Conservation (phyloP, 352 stramenopile species). For the Globisporangium irregulare region DNA sequence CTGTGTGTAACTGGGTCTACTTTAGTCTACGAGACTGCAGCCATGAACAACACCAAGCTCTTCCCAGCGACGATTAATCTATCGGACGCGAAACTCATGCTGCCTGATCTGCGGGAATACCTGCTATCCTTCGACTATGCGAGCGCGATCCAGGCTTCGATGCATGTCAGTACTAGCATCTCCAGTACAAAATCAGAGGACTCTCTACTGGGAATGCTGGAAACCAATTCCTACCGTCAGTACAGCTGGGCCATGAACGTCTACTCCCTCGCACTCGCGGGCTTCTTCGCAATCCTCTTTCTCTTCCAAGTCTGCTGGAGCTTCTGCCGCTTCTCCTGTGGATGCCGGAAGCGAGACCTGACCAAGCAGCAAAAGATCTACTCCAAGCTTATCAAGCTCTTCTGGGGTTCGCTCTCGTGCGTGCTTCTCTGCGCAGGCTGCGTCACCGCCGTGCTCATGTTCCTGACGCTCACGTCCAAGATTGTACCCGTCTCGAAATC, state of each 20-base stretch:
- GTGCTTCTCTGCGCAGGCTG: conserved; percentile 25
- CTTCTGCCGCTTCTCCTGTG: conserved; percentile 46
- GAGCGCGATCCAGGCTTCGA: conserved; percentile 18
- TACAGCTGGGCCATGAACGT: conserved; percentile 36
- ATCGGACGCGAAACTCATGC: conserved; percentile 23
- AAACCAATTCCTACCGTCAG: conserved; percentile 39
- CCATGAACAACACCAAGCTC: conserved; percentile 34
- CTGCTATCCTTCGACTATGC: conserved; percentile 43
- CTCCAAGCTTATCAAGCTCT: conserved; percentile 42
- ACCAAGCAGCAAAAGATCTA: conserved; percentile 46
- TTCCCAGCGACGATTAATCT: conserved; percentile 43
- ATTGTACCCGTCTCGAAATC: conserved; percentile 28
- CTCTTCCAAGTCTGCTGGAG: conserved; percentile 46
- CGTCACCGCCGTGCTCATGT: conserved; percentile 25
- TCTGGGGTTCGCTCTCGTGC: conserved; percentile 34
- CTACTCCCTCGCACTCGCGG: conserved; percentile 28
- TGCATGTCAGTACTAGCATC: neutral
- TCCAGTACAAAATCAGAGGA: neutral
- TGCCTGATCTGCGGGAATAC: conserved; percentile 51
- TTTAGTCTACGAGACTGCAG: conserved; percentile 75
- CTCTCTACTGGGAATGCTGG: conserved; percentile 24
- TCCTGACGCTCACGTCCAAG: conserved; percentile 32
- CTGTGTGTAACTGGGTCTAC: conserved; percentile 19
- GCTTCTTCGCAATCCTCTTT: conserved; percentile 31
- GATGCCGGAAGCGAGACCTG: conserved; percentile 41